Percentiles rank a stretch among this genome's conserved stretches.
These are phyloP conservation scores for Tothia fuscella DNA, from an alignment of 2,329 filamentous ascomycete genomes.

Conservation along the genomic window DNA sequence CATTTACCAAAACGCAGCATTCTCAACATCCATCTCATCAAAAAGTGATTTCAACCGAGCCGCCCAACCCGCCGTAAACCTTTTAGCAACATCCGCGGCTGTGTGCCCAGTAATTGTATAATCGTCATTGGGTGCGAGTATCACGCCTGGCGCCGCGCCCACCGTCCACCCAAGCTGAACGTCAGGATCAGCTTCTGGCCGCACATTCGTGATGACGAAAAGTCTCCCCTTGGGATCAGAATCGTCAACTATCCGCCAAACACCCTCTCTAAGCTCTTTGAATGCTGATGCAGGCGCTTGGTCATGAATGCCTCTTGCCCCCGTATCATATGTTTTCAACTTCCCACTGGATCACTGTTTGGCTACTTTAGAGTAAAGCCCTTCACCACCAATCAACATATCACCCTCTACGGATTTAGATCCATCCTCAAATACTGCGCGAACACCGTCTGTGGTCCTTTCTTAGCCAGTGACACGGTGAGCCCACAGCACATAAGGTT, in stretches of 20 bases:
- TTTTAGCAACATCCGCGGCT: constrained; percentile 47
- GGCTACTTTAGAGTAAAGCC: constrained; percentile 48
- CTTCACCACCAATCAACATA: constrained; percentile 50
- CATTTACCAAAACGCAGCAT: constrained; percentile 48
- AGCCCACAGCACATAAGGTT: constrained; percentile 43
- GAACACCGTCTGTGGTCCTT: constrained; percentile 41
- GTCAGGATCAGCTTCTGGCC: constrained; percentile 45
- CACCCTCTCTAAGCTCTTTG: constrained; percentile 50
- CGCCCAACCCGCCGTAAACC: constrained; percentile 44
- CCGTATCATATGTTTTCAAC: constrained; percentile 51
- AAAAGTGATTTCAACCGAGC: constrained; percentile 44
- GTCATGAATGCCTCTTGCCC: constrained; percentile 52
- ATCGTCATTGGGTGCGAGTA: constrained; percentile 47
- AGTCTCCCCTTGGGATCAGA: constrained; percentile 35
- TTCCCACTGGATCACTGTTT: constrained; percentile 46
- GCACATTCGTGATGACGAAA: constrained; percentile 52
- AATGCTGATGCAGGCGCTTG: constrained; percentile 52
- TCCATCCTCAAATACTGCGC: constrained; percentile 48
- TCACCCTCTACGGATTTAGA: constrained; percentile 45
- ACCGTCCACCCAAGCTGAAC: constrained; percentile 54
- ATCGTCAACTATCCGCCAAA: constrained; percentile 44
- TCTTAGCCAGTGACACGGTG: constrained; percentile 48
- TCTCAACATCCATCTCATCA: constrained; percentile 42
- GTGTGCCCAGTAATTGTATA: constrained; percentile 44
- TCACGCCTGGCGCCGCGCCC: constrained; percentile 44